phyloP scores from a whole-genome alignment of 352 stramenopile genomes.

The Elongisporangium senticosum region DNA sequence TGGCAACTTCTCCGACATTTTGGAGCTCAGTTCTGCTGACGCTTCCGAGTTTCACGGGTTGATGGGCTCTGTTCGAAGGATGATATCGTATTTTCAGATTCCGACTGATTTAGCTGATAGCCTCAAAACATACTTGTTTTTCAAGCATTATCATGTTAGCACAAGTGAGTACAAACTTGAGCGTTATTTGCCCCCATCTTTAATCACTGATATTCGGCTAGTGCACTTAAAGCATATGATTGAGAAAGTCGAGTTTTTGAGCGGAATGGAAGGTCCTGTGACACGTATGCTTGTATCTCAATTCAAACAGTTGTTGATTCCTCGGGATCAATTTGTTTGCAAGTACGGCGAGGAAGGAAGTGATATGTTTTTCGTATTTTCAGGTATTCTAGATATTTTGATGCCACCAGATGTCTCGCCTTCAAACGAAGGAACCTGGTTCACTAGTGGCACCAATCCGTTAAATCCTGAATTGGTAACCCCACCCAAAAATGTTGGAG shows the following conservation, averaged over 20 bases:
- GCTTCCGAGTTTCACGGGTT: constrained; percentile 43
- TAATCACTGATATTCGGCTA: constrained; percentile 42
- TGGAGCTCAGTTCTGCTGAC: constrained; percentile 38
- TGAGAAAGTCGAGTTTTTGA: constrained; percentile 37
- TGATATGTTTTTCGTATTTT: constrained; percentile 57
- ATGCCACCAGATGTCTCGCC: constrained; percentile 3
- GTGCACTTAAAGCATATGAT: constrained; percentile 44
- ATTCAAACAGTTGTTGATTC: constrained; percentile 29
- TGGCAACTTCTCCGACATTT: constrained; percentile 48
- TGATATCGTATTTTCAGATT: constrained; percentile 43
- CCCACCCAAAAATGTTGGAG: neutral
- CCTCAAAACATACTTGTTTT: constrained; percentile 55
- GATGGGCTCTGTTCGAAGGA: constrained; percentile 30
- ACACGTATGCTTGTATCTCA: constrained; percentile 41
- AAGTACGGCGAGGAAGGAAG: constrained; percentile 25
- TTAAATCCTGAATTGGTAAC: constrained; percentile 1
- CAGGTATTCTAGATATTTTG: constrained; percentile 25
- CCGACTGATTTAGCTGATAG: constrained; percentile 24
- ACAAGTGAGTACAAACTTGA: constrained; percentile 42
- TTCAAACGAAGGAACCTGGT: neutral
- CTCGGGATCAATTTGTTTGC: constrained; percentile 38
- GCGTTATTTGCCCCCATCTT: constrained; percentile 29
- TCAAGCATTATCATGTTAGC: constrained; percentile 50
- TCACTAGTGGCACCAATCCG: neutral
- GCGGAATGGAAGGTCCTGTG: constrained; percentile 24